A percentile compares a stretch with the other conserved stretches of the same genome.
These are phyloP conservation scores for Xylariaceae sp. DNA, from an alignment of 2,329 filamentous ascomycete genomes.

Conservation along the genomic window DNA sequence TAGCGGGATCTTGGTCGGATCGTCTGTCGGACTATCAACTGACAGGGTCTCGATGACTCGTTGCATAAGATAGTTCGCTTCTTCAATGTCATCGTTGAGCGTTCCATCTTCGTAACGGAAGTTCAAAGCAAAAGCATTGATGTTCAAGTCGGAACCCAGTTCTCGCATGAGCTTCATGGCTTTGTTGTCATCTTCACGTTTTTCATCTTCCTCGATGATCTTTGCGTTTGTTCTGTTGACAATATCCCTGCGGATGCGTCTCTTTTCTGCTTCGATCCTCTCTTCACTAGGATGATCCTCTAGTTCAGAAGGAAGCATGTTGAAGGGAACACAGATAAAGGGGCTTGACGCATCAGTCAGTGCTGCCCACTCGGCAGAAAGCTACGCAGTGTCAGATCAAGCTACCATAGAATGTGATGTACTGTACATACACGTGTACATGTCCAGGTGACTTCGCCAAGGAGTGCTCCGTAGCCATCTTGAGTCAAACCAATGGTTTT, in stretches of 20 bases:
- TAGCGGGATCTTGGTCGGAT: slow-evolving; percentile 38
- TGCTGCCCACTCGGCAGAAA: slow-evolving; percentile 40
- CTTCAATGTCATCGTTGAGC: slow-evolving; percentile 41
- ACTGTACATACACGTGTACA: slow-evolving; percentile 34
- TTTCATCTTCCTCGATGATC: slow-evolving; percentile 30
- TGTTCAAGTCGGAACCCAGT: slow-evolving; percentile 44
- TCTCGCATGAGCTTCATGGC: slow-evolving; percentile 37
- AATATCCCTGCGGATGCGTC: slow-evolving; percentile 37
- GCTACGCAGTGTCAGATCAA: slow-evolving; percentile 15
- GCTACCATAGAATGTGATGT: too few relatives aligned
- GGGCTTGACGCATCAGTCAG: slow-evolving; percentile 31
- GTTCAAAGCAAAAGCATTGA: slow-evolving; percentile 43
- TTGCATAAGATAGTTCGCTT: slow-evolving; percentile 46
- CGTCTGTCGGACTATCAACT: slow-evolving; percentile 36
- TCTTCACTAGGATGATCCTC: slow-evolving; percentile 19
- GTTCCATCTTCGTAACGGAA: slow-evolving; percentile 36
- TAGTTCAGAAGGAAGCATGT: slow-evolving; percentile 37
- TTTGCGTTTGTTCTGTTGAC: slow-evolving; percentile 34
- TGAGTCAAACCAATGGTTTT: slow-evolving; percentile 38
- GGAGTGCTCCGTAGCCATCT: slow-evolving; percentile 39
- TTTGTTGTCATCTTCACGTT: slow-evolving; percentile 25
- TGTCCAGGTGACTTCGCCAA: slow-evolving; percentile 42
- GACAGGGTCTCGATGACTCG: slow-evolving; percentile 40
- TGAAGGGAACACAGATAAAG: slow-evolving; percentile 41
- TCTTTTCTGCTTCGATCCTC: slow-evolving; percentile 34